These are phyloP conservation scores for Yarrowia sp. DNA, from an alignment of 805 yeast species.

Conservation along the genomic window DNA sequence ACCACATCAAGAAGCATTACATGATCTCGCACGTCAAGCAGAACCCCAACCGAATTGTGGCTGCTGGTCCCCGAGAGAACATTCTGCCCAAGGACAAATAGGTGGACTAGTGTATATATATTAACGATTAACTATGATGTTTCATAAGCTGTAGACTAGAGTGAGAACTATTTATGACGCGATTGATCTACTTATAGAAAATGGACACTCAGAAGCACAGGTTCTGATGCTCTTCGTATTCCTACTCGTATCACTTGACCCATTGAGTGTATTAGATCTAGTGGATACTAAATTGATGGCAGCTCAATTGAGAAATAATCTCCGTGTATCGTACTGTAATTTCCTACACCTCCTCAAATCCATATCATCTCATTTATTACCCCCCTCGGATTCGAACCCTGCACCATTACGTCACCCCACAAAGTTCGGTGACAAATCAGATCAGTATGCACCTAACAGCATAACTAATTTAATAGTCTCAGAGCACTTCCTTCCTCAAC, in stretches of 20 bases:
- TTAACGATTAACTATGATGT: not conserved
- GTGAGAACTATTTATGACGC: no score
- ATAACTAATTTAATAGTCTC: conserved; percentile 6
- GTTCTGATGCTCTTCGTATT: no score
- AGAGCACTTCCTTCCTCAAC: not conserved
- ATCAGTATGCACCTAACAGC: conserved; percentile 3
- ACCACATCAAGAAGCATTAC: conserved; percentile 90
- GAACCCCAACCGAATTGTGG: conserved; percentile 84
- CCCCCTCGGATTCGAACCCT: not conserved
- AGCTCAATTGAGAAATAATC: no score
- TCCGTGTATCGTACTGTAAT: no score
- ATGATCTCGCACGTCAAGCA: conserved; percentile 82
- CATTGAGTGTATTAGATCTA: no score
- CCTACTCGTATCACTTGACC: no score
- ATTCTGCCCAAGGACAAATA: conserved; percentile 58
- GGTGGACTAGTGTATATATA: not conserved
- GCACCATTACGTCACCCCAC: conserved; percentile 7
- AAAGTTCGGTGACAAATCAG: conserved; percentile 7
- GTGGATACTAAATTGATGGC: no score
- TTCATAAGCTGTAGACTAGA: no score
- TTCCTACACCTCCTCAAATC: no score
- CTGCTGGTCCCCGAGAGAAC: conserved; percentile 86
- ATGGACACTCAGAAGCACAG: no score
- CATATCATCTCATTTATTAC: no score
- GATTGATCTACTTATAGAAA: no score